phyloP scores from a whole-genome alignment of 169 alveolate genomes.

The Plasmodium fragile region DNA sequence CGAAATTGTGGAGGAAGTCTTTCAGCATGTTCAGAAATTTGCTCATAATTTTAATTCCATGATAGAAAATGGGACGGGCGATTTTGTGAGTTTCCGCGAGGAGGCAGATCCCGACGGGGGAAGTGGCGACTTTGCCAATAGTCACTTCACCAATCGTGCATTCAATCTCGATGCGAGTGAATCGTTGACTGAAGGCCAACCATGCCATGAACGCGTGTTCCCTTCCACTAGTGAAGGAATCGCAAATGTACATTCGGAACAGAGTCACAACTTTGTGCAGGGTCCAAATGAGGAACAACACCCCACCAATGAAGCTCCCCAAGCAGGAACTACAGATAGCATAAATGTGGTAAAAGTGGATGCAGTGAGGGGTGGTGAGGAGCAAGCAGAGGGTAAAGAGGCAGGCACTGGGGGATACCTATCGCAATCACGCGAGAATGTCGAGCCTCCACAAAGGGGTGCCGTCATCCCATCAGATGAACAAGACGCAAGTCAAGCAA shows the following conservation, averaged over 20 bases:
- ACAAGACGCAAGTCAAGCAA: background rate
- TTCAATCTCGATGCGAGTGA: background rate
- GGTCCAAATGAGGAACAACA: background rate
- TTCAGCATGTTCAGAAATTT: conserved; percentile 12
- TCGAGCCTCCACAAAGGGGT: background rate
- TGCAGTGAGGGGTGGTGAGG: background rate
- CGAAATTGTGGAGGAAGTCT: background rate
- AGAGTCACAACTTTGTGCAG: background rate
- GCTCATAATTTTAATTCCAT: background rate
- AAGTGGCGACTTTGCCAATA: background rate
- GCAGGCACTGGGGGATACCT: background rate
- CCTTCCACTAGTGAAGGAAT: background rate
- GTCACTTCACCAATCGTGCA: background rate
- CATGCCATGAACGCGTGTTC: background rate
- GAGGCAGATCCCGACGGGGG: background rate
- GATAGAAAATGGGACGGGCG: background rate
- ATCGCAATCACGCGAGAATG: background rate
- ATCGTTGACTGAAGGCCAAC: background rate
- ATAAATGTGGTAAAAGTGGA: background rate
- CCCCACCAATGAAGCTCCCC: background rate
- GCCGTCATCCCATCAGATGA: background rate
- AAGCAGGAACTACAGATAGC: background rate
- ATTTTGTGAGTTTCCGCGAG: background rate
- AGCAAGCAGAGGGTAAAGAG: background rate
- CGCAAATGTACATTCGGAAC: background rate